Percentiles rank a stretch among this genome's conserved stretches.
Conservation (phyloP, 345 rosid species). For the Ceriops decandra region DNA sequence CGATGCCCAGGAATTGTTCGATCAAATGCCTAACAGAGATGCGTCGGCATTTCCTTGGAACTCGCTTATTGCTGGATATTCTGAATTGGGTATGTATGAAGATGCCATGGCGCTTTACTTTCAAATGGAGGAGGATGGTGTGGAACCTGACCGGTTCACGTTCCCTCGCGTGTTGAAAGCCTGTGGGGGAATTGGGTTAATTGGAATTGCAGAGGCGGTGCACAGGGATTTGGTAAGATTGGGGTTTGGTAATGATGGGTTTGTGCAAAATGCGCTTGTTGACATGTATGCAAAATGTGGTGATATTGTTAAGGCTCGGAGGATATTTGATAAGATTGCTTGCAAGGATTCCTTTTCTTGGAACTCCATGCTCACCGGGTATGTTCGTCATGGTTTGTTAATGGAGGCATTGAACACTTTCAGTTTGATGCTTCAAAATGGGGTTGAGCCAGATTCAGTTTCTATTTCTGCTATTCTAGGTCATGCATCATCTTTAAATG, state of each 20-base stretch:
- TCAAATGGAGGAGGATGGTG: constrained; percentile 85
- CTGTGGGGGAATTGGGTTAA: constrained; percentile 73
- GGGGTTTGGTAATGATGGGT: constrained; percentile 60
- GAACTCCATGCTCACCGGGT: constrained; percentile 72
- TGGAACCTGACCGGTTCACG: constrained; percentile 68
- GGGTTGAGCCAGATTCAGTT: constrained; percentile 62
- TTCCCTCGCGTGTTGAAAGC: constrained; percentile 82
- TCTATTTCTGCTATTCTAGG: constrained; percentile 62
- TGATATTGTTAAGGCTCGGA: constrained; percentile 71
- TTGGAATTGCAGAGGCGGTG: constrained; percentile 66
- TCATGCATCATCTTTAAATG: constrained; percentile 34
- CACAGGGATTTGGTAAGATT: constrained; percentile 66
- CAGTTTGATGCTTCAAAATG: constrained; percentile 48
- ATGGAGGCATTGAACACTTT: constrained; percentile 50
- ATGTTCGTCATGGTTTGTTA: constrained; percentile 56
- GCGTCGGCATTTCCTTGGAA: constrained; percentile 77
- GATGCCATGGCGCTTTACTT: constrained; percentile 84
- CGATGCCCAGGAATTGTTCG: constrained; percentile 73
- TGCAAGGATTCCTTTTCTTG: constrained; percentile 59
- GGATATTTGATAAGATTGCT: constrained; percentile 57
- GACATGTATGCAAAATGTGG: constrained; percentile 94
- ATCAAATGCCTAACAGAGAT: constrained; percentile 56
- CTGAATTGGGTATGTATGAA: constrained; percentile 57
- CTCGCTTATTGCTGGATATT: constrained; percentile 76
- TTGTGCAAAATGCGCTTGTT: constrained; percentile 70